Evolutionary conservation across 495 filamentous ascomycete species (phyloP).

Genomic region (Evernia prunastri): DNA sequence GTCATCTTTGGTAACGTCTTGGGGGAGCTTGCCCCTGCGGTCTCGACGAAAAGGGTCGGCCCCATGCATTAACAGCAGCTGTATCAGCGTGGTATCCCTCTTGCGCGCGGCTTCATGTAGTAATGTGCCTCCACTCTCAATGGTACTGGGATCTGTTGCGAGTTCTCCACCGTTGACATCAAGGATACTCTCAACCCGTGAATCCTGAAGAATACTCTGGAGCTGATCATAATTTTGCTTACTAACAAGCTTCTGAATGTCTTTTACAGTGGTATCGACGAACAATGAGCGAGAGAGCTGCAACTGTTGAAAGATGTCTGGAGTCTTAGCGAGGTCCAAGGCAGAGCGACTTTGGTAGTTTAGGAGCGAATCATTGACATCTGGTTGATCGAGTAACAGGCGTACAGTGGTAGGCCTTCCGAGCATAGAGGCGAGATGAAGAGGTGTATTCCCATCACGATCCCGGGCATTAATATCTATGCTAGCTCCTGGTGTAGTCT

Average conservation of each 20-base stretch:
- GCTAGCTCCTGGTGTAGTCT: slow-evolving; percentile 41
- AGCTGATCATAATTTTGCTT: slow-evolving; percentile 67
- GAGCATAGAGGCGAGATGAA: slow-evolving; percentile 81
- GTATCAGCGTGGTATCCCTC: slow-evolving; percentile 75
- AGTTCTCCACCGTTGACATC: slow-evolving; percentile 89
- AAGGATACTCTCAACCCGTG: slow-evolving; percentile 71
- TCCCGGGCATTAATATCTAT: slow-evolving; percentile 87
- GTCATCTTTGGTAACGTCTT: slow-evolving; percentile 97
- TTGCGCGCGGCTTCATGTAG: slow-evolving; percentile 89
- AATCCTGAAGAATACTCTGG: slow-evolving; percentile 73
- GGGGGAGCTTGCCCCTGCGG: slow-evolving; percentile 88
- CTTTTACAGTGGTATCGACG: slow-evolving; percentile 74
- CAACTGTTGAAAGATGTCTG: slow-evolving; percentile 91
- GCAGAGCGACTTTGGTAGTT: slow-evolving; percentile 84
- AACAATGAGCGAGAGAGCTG: slow-evolving; percentile 87
- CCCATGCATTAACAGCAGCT: slow-evolving; percentile 84
- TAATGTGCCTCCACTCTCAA: slow-evolving; percentile 75
- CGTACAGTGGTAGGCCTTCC: slow-evolving; percentile 72
- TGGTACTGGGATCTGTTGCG: slow-evolving; percentile 68
- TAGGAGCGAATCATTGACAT: slow-evolving; percentile 82
- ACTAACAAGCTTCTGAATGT: slow-evolving; percentile 70
- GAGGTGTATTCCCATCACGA: slow-evolving; percentile 84
- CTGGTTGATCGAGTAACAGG: slow-evolving; percentile 68
- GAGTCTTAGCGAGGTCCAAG: slow-evolving; percentile 80
- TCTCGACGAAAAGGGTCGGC: slow-evolving; percentile 97